These are phyloP conservation scores for Syzygium oleosum DNA, from an alignment of 345 rosid species.

Conservation along the genomic window DNA sequence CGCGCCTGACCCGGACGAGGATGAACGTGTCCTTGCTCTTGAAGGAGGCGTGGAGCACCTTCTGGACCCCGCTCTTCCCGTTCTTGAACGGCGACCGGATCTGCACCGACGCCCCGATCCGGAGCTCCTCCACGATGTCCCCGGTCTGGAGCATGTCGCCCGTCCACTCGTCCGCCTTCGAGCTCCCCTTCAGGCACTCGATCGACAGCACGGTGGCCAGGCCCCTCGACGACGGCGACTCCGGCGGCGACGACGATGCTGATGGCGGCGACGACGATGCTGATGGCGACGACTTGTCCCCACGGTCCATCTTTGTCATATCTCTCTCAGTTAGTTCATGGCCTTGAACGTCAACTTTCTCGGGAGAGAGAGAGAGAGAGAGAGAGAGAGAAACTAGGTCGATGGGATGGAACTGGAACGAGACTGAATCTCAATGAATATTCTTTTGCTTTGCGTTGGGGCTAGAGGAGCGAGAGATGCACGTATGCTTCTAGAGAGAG, in stretches of 20 bases:
- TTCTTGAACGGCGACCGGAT: slow-evolving; percentile 74
- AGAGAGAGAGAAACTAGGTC: not conserved
- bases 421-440: not conserved
- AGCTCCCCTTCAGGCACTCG: slow-evolving; percentile 83
- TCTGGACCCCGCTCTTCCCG: slow-evolving; percentile 75
- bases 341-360: not conserved
- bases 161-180: slow-evolving; percentile 92
- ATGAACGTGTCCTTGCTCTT: slow-evolving; percentile 77
- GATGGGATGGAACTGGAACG: not conserved
- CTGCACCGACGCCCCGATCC: slow-evolving; percentile 35
- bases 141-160: slow-evolving; percentile 96
- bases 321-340: not conserved
- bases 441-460: not conserved
- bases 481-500: not conserved
- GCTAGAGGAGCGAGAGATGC: not conserved
- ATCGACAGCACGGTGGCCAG: slow-evolving; percentile 31
- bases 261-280: not conserved
- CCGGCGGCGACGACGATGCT: not conserved
- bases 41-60: slow-evolving; percentile 57
- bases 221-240: not conserved
- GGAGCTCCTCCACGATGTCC: slow-evolving; percentile 90
- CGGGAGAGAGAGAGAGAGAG: not conserved
- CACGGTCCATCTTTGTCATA: not conserved
- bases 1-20: slow-evolving; percentile 67
- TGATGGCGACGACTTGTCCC: not conserved